A percentile compares a stretch with the other conserved stretches of the same genome.
Evolutionary conservation across 1,284 basidiomycete species (phyloP).

Genomic region (Athelia sp.): DNA sequence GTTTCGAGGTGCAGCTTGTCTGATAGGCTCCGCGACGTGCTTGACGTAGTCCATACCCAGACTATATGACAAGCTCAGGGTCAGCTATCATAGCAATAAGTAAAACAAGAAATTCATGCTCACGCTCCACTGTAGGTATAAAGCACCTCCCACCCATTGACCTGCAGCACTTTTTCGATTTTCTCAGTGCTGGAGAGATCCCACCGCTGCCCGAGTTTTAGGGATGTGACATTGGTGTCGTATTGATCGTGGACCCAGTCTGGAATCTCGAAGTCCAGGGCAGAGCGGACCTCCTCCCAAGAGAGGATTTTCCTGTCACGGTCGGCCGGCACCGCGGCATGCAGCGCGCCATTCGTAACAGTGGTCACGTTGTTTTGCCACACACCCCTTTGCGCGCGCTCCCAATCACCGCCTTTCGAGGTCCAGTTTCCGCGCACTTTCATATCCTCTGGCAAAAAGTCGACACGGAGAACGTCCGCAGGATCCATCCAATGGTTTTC

Average conservation of each 20-base stretch:
- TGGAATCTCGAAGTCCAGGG: slow-evolving; percentile 9
- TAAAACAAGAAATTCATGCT: slow-evolving; percentile 13
- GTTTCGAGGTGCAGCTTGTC: slow-evolving; percentile 27
- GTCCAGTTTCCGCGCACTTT: slow-evolving; percentile 24
- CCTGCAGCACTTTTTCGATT: slow-evolving; percentile 26
- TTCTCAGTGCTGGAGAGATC: slow-evolving; percentile 18
- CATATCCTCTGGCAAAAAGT: slow-evolving; percentile 26
- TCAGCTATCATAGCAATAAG: background rate
- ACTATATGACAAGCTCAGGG: slow-evolving; percentile 16
- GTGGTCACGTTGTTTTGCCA: slow-evolving; percentile 17
- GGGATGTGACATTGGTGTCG: background rate
- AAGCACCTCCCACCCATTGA: slow-evolving; percentile 30
- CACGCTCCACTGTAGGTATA: slow-evolving; percentile 32
- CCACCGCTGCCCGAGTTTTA: slow-evolving; percentile 15
- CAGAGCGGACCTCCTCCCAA: slow-evolving; percentile 13
- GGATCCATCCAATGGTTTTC: slow-evolving; percentile 36
- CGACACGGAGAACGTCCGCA: slow-evolving; percentile 26
- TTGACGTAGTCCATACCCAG: slow-evolving; percentile 34
- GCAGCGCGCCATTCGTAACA: slow-evolving; percentile 10
- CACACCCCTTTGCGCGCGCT: slow-evolving; percentile 16
- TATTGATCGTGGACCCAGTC: too few species aligned
- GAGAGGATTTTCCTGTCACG: slow-evolving; percentile 8
- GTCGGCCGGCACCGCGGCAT: slow-evolving; percentile 12
- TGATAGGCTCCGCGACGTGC: slow-evolving; percentile 29
- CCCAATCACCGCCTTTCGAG: slow-evolving; percentile 11